These are phyloP conservation scores for Anacardium occidentale DNA, from an alignment of 345 rosid species.

Conservation along the genomic window DNA sequence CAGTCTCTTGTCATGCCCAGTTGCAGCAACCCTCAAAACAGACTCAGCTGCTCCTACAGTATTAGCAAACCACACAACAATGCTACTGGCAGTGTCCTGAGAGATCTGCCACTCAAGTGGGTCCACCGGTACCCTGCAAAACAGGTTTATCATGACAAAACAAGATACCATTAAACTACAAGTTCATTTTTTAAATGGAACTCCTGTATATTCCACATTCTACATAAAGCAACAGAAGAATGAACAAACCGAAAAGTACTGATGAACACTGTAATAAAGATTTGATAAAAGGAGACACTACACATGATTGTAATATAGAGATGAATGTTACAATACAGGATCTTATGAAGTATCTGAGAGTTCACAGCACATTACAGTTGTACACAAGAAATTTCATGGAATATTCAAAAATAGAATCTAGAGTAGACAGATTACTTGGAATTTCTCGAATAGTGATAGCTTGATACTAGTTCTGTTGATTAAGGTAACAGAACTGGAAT, in stretches of 20 bases:
- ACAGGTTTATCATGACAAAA: slow-evolving; percentile 1
- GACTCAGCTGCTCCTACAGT: slow-evolving; percentile 93
- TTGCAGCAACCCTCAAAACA: slow-evolving; percentile 93
- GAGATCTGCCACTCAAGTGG: slow-evolving; percentile 98
- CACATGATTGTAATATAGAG: neutral
- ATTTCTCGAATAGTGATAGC: neutral
- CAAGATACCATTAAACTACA: neutral
- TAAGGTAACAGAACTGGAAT: too few species aligned
- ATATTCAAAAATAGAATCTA: neutral
- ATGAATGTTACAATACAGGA: neutral
- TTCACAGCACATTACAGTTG: neutral
- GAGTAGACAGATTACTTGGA: neutral
- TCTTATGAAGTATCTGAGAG: neutral
- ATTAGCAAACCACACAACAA: slow-evolving; percentile 82
- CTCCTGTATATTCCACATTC: neutral
- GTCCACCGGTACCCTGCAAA: slow-evolving; percentile 80
- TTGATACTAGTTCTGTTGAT: neutral
- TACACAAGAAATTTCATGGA: neutral
- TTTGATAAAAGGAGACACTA: neutral
- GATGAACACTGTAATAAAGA: neutral
- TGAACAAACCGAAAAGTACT: too few species aligned
- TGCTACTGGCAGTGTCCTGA: slow-evolving; percentile 78
- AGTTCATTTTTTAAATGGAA: neutral
- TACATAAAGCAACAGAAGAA: neutral
- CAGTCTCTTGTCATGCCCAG: slow-evolving; percentile 91